phyloP scores from a whole-genome alignment of 768 basidiomycete genomes.

The Paxillus involutus region DNA sequence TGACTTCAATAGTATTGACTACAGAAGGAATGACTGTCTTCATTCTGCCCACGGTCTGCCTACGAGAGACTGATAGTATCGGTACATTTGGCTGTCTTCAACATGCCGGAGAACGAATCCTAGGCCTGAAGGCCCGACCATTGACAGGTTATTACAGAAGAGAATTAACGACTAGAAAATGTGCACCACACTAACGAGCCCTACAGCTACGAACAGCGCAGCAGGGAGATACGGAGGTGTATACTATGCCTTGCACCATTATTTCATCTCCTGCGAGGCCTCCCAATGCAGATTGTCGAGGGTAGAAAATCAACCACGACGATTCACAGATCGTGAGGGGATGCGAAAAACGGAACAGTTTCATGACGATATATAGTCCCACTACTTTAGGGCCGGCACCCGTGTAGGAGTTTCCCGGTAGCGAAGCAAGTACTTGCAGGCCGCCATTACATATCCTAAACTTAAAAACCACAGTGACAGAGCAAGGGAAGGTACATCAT shows the following conservation, averaged over 20 bases:
- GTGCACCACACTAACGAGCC: conserved; percentile 89
- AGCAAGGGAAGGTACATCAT: neutral
- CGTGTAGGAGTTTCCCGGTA: neutral
- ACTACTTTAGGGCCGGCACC: conserved; percentile 38
- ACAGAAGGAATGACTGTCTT: too few relatives aligned
- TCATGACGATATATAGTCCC: neutral
- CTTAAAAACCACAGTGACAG: too few relatives aligned
- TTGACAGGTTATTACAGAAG: too few relatives aligned
- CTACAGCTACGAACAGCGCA: conserved; percentile 52
- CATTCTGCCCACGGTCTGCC: too few relatives aligned
- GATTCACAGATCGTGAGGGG: conserved; percentile 48
- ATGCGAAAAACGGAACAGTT: conserved; percentile 13
- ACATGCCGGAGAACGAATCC: too few relatives aligned
- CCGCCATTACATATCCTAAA: too few relatives aligned
- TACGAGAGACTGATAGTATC: too few relatives aligned
- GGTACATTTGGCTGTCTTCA: too few relatives aligned
- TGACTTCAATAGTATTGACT: too few relatives aligned
- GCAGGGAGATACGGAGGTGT: conserved; percentile 88
- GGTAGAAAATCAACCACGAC: conserved; percentile 37
- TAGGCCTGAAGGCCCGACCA: too few relatives aligned
- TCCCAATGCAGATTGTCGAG: conserved; percentile 43
- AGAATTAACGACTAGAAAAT: conserved; percentile 34
- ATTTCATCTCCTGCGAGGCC: conserved; percentile 91
- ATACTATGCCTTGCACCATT: conserved; percentile 86
- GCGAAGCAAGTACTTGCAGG: too few relatives aligned